A percentile compares a stretch with the other conserved stretches of the same genome.
phyloP scores from a whole-genome alignment of 192 early-diverging fungal genomes.

The Coemansia sp. region DNA sequence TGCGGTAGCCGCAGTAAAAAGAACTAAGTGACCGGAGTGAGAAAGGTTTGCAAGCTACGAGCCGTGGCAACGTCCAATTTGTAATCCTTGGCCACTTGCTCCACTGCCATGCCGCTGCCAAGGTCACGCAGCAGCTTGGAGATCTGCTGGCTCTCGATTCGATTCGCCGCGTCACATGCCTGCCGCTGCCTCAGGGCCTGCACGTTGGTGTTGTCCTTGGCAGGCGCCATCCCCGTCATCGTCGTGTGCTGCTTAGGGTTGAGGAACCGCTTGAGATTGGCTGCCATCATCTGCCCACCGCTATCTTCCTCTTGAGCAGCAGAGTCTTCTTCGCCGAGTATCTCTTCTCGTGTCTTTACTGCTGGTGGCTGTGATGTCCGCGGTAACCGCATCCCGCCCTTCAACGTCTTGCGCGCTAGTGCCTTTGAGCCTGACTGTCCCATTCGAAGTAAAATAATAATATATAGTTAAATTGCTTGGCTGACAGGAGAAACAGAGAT shows the following conservation, averaged over 20 bases:
- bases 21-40: neutral
- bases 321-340: conserved; percentile 34
- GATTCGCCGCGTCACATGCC: conserved; percentile 19
- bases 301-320: neutral
- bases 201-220: conserved; percentile 39
- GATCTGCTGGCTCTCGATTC: conserved; percentile 15
- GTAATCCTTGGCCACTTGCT: conserved; percentile 18
- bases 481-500: neutral
- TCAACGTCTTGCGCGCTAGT: neutral
- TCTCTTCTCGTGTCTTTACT: conserved; percentile 42
- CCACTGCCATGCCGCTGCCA: neutral
- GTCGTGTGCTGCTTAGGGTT: conserved; percentile 42
- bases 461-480: neutral
- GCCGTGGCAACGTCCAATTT: conserved; percentile 21
- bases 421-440: conserved; percentile 36
- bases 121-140: conserved; percentile 11
- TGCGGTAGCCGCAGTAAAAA: neutral
- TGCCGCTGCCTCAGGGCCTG: conserved; percentile 23
- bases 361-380: conserved; percentile 19
- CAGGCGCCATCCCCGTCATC: conserved; percentile 29
- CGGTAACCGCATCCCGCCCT: conserved; percentile 25
- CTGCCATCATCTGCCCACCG: conserved; percentile 16
- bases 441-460: conserved; percentile 10
- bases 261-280: conserved; percentile 47
- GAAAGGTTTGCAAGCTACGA: conserved; percentile 6